Evolutionary conservation across 2,329 filamentous ascomycete species (phyloP).

Genomic region (Dactylellina sp.): DNA sequence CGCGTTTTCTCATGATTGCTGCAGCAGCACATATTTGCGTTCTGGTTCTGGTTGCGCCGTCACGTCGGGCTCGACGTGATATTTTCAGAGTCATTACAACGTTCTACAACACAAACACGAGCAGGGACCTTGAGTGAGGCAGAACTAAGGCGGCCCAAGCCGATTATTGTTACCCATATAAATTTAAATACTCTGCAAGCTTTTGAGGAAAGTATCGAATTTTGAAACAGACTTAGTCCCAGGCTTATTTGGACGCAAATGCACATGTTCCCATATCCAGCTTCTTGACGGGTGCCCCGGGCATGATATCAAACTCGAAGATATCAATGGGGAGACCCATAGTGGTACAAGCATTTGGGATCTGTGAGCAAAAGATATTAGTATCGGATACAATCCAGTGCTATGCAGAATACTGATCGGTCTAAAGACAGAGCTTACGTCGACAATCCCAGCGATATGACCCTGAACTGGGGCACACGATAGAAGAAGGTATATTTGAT

Average conservation of each 20-base stretch:
- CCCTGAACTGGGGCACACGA: conserved; percentile 89
- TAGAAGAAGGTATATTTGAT: conserved; percentile 87
- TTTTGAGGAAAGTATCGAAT: too few species aligned
- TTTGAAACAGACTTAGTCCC: not conserved
- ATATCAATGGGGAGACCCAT: conserved; percentile 91
- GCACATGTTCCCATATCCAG: conserved; percentile 79
- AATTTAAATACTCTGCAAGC: too few species aligned
- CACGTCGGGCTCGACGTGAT: too few species aligned
- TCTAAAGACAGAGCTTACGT: conserved; percentile 64
- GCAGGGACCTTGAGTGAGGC: too few species aligned
- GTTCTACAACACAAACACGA: too few species aligned
- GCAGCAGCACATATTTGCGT: too few species aligned
- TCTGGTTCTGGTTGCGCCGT: too few species aligned
- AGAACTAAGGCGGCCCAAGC: too few species aligned
- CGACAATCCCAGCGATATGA: conserved; percentile 87
- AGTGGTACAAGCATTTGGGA: conserved; percentile 91
- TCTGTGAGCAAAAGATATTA: conserved; percentile 62
- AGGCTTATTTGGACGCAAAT: conserved; percentile 64
- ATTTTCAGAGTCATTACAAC: too few species aligned
- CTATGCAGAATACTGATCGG: not conserved
- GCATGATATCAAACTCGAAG: conserved; percentile 91
- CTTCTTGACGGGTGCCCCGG: conserved; percentile 72
- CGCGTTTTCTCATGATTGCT: too few species aligned
- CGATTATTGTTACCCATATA: too few species aligned
- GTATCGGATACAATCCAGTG: conserved; percentile 8